phyloP scores from a whole-genome alignment of 169 alveolate genomes.

The Besnoitia besnoiti region DNA sequence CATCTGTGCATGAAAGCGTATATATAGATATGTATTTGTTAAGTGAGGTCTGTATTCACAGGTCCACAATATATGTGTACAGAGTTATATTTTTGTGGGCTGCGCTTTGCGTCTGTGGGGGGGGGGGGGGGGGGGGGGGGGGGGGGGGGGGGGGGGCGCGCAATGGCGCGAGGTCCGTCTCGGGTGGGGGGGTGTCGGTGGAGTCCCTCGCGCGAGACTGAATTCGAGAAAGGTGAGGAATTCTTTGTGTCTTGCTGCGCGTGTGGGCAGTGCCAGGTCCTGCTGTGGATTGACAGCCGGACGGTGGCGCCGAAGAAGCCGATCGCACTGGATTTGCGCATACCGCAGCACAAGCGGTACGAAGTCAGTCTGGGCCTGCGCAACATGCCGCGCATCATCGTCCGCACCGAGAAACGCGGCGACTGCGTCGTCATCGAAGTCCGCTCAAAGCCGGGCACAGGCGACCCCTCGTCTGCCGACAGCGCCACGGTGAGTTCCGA shows the following conservation, averaged over 20 bases:
- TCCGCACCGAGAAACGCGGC: conserved; percentile 76
- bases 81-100: too few relatives aligned
- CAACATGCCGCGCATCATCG: conserved; percentile 60
- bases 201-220: too few relatives aligned
- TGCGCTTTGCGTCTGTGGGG: too few relatives aligned
- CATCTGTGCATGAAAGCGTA: too few relatives aligned
- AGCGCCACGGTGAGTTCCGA: not conserved
- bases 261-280: conserved; percentile 69
- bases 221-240: too few relatives aligned
- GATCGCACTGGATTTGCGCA: conserved; percentile 77
- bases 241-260: not conserved
- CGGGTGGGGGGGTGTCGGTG: too few relatives aligned
- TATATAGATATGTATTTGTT: too few relatives aligned
- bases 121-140: too few relatives aligned
- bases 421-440: conserved; percentile 72
- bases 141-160: too few relatives aligned
- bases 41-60: too few relatives aligned
- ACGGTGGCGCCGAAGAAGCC: conserved; percentile 84
- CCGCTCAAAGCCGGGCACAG: conserved; percentile 67
- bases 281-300: conserved; percentile 81
- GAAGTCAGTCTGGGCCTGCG: conserved; percentile 65
- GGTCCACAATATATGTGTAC: too few relatives aligned
- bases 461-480: not conserved
- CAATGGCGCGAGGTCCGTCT: too few relatives aligned
- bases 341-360: conserved; percentile 65